Percentiles rank a stretch among this genome's conserved stretches.
Evolutionary conservation across 1,139 yeast genomes (phyloP).

Genomic region (Candida tetrigidarum): DNA sequence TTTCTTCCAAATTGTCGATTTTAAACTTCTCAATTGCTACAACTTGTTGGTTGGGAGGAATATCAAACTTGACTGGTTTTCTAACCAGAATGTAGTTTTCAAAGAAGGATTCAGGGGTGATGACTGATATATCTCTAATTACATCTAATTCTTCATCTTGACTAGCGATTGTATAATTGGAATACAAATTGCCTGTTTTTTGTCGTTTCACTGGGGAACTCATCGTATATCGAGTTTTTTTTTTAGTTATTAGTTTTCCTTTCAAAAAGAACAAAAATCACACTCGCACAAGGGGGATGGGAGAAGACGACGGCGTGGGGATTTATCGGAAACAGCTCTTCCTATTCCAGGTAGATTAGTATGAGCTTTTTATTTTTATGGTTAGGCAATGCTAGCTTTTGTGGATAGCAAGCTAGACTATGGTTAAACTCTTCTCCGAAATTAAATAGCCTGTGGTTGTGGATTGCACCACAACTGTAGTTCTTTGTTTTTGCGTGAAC

Average conservation of each 20-base stretch:
- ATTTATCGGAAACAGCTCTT: too few species aligned
- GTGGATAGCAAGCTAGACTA: neutral
- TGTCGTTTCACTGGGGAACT: neutral
- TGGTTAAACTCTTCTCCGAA: neutral
- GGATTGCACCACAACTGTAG: neutral
- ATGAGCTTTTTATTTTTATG: too few species aligned
- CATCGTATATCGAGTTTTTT: neutral
- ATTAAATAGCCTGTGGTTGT: neutral
- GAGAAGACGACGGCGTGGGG: too few species aligned
- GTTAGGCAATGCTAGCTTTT: neutral
- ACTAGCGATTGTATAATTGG: constrained; percentile 1
- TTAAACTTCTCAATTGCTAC: constrained; percentile 28
- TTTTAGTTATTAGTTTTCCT: too few species aligned
- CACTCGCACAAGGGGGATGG: neutral
- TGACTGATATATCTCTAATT: neutral
- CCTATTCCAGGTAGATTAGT: too few species aligned
- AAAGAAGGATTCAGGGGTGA: constrained; percentile 25
- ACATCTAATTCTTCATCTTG: constrained; percentile 1
- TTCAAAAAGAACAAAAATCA: neutral
- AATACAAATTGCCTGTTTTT: constrained; percentile 6
- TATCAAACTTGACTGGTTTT: constrained; percentile 41
- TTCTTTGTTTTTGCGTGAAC: neutral
- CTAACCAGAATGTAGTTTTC: constrained; percentile 32
- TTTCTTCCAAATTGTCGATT: constrained; percentile 36
- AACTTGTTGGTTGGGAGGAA: constrained; percentile 25